Evolutionary conservation across 169 alveolate genomes (phyloP).

Genomic region (Plasmodium vivax): DNA sequence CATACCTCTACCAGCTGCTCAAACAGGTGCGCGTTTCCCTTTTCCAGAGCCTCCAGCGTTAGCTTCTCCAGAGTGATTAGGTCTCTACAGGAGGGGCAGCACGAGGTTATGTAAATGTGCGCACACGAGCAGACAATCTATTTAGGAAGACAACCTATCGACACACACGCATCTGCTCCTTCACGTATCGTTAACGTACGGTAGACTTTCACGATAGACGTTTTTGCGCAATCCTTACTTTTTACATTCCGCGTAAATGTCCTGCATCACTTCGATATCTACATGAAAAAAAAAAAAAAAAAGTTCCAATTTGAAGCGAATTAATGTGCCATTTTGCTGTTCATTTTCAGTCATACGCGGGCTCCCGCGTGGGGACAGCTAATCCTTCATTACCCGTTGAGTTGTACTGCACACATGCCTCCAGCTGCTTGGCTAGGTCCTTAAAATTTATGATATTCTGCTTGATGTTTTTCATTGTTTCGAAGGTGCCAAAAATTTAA

Average conservation of each 20-base stretch:
- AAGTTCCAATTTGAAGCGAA: background rate
- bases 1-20: constrained; percentile 65
- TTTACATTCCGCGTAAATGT: constrained; percentile 66
- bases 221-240: constrained; percentile 31
- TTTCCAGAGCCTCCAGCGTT: constrained; percentile 58
- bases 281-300: constrained; percentile 4
- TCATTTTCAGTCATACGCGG: background rate
- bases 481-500: background rate
- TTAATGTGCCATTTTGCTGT: background rate
- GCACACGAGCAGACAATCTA: background rate
- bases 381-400: constrained; percentile 49
- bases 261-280: constrained; percentile 72
- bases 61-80: constrained; percentile 36
- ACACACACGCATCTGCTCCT: background rate
- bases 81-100: constrained; percentile 26
- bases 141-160: background rate
- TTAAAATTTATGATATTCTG: constrained; percentile 43
- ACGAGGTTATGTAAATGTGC: background rate
- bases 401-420: constrained; percentile 46
- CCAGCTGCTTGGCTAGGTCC: constrained; percentile 67
- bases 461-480: constrained; percentile 58
- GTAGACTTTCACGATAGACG: background rate
- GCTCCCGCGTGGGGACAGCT: background rate
- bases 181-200: background rate
- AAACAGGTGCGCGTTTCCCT: constrained; percentile 41